These are phyloP conservation scores for Penicillium subrubescens DNA, from an alignment of 495 filamentous ascomycete genomes.

Conservation along the genomic window DNA sequence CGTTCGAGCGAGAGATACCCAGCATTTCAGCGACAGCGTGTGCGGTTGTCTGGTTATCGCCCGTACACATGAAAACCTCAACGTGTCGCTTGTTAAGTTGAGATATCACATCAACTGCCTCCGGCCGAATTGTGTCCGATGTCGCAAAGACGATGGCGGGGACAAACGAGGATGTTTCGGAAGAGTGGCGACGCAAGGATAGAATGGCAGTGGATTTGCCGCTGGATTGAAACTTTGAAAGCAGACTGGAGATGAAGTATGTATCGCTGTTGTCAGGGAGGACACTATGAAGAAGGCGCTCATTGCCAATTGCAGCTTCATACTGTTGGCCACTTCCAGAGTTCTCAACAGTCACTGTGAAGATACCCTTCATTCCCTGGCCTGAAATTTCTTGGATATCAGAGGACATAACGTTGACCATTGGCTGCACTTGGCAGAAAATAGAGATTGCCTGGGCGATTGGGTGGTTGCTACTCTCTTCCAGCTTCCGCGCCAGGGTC, in stretches of 20 bases:
- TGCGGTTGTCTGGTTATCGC: slow-evolving; percentile 65
- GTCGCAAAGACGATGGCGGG: slow-evolving; percentile 67
- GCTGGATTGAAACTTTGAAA: slow-evolving; percentile 67
- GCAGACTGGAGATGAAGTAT: slow-evolving; percentile 43
- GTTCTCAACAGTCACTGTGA: slow-evolving; percentile 41
- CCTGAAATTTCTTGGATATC: slow-evolving; percentile 77
- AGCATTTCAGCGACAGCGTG: slow-evolving; percentile 70
- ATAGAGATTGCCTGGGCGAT: slow-evolving; percentile 78
- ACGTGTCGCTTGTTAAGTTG: slow-evolving; percentile 66
- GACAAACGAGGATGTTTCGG: slow-evolving; percentile 47
- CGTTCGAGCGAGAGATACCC: slow-evolving; percentile 70
- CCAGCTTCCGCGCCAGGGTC: slow-evolving; percentile 63
- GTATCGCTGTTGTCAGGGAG: slow-evolving; percentile 27
- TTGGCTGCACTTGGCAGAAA: slow-evolving; percentile 57
- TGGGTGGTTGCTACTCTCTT: slow-evolving; percentile 85
- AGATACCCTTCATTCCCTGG: slow-evolving; percentile 76
- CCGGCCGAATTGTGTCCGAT: slow-evolving; percentile 77
- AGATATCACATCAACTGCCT: slow-evolving; percentile 65
- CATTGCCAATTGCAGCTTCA: slow-evolving; percentile 82
- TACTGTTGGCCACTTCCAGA: slow-evolving; percentile 32
- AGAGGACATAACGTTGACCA: slow-evolving; percentile 36
- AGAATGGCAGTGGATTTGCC: slow-evolving; percentile 76
- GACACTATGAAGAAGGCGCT: slow-evolving; percentile 62
- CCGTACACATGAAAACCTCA: slow-evolving; percentile 89
- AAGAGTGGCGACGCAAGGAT: slow-evolving; percentile 45